Evolutionary conservation across 2,329 filamentous ascomycete species (phyloP), one percentile per base, ranked within the genome.

Genomic region (Colletotrichum sp.): DNA sequence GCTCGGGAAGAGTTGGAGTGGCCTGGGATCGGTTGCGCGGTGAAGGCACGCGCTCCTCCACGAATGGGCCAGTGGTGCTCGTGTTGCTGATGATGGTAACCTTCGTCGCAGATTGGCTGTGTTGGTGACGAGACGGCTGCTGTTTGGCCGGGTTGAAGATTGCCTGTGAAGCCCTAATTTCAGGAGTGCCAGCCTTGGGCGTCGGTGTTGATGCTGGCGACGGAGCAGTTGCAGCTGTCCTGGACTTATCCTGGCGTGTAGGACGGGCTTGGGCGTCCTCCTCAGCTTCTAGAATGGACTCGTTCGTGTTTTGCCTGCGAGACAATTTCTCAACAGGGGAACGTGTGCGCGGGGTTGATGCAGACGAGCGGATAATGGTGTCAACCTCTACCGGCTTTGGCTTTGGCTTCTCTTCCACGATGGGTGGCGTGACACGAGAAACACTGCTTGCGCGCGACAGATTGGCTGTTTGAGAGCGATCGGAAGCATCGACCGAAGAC

Each of bases 221-320:
- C 21, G 69, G 61, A n/a, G 64, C 52, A 8, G 71, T 72, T 32
- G 12, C 34, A 68, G 67, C 69, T 60, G 16, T 59, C 36, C 48
- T 75, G 21, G 59, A 24, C 60, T 60, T 71, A 24, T 67, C 71
- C 30, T 74, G 65, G 8, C 61, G 74, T 24, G 64, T 30, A 4
- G 74, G 68, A 48, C 77, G 77, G 14, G 77, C 70, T n/a, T 80
- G 80, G 5, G 76, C 75, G 34, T 77, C 83, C 68, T 89, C 86
- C 24, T 89, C 87, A 0, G 83, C 85, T 77, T 89, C 87, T 0
- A 87, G 87, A 48, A 89, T 88, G 0, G 86, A 85, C 21, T 81
- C 78, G 63, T 72, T 82, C 26, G 80, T 74, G 55, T 75, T 77
- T 77, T 81, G 64, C 36, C 80, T 79, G 28, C 81, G 81, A 48